Evolutionary conservation across 805 yeast species (phyloP), one percentile per base, ranked within the genome.

Genomic region (Schwanniomyces vanrijiae): DNA sequence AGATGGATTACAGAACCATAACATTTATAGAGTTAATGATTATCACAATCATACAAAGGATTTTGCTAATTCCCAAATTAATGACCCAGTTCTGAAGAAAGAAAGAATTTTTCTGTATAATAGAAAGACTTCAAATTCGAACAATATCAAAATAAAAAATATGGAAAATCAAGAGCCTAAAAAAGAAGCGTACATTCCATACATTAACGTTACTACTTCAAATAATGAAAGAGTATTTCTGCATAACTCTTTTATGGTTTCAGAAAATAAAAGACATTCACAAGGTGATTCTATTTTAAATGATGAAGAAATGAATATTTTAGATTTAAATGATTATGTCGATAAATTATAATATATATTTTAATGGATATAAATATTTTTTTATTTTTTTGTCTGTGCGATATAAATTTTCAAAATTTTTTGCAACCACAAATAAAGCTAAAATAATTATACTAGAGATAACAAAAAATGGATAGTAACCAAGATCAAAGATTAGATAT

Each of bases 241-340:
- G 28, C 51, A 44, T 37, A 33, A 44, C 19, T 22, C 50, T 16
- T 34, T 28, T 20, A 13, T 19, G 6, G 16, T 26, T 19, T 21
- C 29, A 6, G 20, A 16, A 22, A 14, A 14, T 7, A 42, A 34
- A n/a, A 42, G 44, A 34, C n/a, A 34, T 8, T 42, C 44, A 8
- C 13, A 8, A 2, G 22, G 18, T 10, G 40, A 42, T 4, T 58
- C 64, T 14, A 50, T 55, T 13, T 53, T 63, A 46, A 58, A 56
- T 37, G 59, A 58, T 9, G 61, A 61, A 7, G 68, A 63, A 41
- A 47, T 61, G 45, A 50, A 55, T 22, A 48, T 52, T 34, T 49
- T 61, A 45, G 55, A 61, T 35, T 45, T 37, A 19, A 49, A 52
- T 43, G 47, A 51, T 22, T 44, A 43, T 11, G 40, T 55, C 10